Evolutionary conservation across 2,329 filamentous ascomycete genomes (phyloP), one percentile per base, ranked within the genome.

Genomic region (Bimuria novae-zelandiae): DNA sequence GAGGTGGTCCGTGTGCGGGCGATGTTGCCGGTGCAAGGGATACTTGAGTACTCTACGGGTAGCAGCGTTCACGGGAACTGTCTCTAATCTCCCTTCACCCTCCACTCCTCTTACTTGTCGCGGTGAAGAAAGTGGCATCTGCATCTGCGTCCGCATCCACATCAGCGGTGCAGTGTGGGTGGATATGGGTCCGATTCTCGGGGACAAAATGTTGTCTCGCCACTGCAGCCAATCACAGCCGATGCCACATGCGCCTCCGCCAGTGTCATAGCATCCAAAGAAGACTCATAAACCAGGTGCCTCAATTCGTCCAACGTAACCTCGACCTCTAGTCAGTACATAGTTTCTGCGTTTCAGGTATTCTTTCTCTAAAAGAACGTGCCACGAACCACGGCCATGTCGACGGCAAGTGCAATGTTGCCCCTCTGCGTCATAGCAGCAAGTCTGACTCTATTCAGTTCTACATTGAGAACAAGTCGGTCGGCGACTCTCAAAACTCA

Each of bases 381-480:
- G n/a, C n/a, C n/a, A n/a, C n/a, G n/a, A 12, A 42, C 10, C 36
- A 11, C 21, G 52, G 49, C 30, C 58, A 70, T 69, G 67, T 70
- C 67, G 59, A 64, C 67, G 19, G 49, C 50, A 49, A 50, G 45
- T 48, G 44, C 48, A n/a, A 25, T 44, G 55, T 55, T 63, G 52
- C 51, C 52, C 37, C 51, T 41, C 44, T n/a, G 25, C 39, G 35
- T 47, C 23, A 37, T 50, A 51, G 56, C 60, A 48, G 40, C 44
- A 17, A n/a, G 29, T 54, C 61, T 67, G 57, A 69, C 58, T 25
- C 32, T 17, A 22, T 54, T 35, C 54, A 81, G 78, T 80, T 80
- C 76, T 79, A 75, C 74, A 75, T 79, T 56, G 75, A 76, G 59
- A 81, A 81, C 70, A 74, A 76, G 62, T 71, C 74, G 32, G 77